phyloP scores from a whole-genome alignment of 768 basidiomycete species.

The Pilatotrama ljubarskyi region DNA sequence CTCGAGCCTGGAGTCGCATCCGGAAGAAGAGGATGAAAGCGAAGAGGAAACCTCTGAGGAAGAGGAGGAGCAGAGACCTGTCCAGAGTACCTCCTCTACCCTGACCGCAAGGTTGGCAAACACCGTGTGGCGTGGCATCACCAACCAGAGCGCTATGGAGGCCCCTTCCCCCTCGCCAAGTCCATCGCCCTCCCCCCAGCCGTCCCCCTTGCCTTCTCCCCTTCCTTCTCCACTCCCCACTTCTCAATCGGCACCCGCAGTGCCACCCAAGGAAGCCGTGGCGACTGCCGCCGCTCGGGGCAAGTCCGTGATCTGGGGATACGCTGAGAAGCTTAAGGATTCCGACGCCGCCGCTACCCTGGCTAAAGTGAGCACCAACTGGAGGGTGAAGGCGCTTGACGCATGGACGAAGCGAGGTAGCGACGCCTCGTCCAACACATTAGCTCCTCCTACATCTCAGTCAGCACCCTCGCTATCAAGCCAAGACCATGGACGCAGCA shows the following conservation, averaged over 20 bases:
- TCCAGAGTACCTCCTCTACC: conserved; percentile 32
- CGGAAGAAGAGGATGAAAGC: conserved; percentile 32
- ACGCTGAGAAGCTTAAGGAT: conserved; percentile 72
- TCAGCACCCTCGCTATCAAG: neutral
- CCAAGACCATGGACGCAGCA: conserved; percentile 15
- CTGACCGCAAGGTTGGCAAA: conserved; percentile 56
- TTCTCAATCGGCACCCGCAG: conserved; percentile 17
- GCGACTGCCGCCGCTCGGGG: conserved; percentile 11
- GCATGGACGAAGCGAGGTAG: conserved; percentile 31
- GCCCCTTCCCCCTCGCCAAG: conserved; percentile 40
- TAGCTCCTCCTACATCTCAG: conserved; percentile 13
- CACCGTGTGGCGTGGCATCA: conserved; percentile 76
- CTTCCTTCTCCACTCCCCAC: conserved; percentile 25
- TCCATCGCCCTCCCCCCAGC: conserved; percentile 13
- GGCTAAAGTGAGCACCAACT: conserved; percentile 75
- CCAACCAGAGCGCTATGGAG: conserved; percentile 76
- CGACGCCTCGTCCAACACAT: conserved; percentile 16
- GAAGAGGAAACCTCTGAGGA: conserved; percentile 33
- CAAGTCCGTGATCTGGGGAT: conserved; percentile 56
- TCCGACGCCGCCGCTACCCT: conserved; percentile 71
- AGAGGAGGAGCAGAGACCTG: conserved; percentile 2
- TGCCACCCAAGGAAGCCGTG: conserved; percentile 16
- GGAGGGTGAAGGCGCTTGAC: conserved; percentile 63
- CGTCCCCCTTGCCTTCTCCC: conserved; percentile 19
- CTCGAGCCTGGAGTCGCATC: conserved; percentile 36